phyloP scores from a whole-genome alignment of 1,284 basidiomycete genomes.

The Mycosarcoma maydis region DNA sequence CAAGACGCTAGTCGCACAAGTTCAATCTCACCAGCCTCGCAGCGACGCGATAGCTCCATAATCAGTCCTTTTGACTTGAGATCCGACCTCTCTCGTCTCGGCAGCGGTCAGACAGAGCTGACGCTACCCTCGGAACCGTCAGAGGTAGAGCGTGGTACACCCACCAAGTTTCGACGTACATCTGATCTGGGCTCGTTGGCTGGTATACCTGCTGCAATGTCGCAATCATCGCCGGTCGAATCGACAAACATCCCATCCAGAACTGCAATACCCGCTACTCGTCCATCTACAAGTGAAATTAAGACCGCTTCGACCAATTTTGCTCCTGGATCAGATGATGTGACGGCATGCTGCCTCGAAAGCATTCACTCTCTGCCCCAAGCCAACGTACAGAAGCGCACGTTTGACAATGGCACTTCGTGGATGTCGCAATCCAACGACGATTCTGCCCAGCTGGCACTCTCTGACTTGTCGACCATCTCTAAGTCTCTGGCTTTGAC shows the following conservation, averaged over 20 bases:
- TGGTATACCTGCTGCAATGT: not conserved
- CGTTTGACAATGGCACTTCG: slow-evolving; percentile 14
- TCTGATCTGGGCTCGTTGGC: not conserved
- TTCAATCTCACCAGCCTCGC: slow-evolving; percentile 18
- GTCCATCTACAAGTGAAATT: not conserved
- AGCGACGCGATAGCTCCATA: slow-evolving; percentile 15
- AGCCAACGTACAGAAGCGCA: slow-evolving; percentile 5
- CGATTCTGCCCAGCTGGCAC: slow-evolving; percentile 18
- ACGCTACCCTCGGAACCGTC: slow-evolving; percentile 30
- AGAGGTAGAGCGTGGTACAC: slow-evolving; percentile 11
- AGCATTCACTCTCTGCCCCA: slow-evolving; percentile 38
- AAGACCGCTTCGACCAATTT: not conserved
- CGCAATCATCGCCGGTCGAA: slow-evolving; percentile 11
- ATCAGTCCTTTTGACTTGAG: slow-evolving; percentile 16
- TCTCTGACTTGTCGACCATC: slow-evolving; percentile 20
- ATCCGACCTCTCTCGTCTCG: slow-evolving; percentile 27
- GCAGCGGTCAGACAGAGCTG: slow-evolving; percentile 39
- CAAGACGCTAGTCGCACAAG: slow-evolving; percentile 13
- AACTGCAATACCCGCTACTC: not conserved
- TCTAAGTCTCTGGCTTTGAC: slow-evolving; percentile 33
- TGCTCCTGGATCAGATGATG: slow-evolving; percentile 15
- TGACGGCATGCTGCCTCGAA: slow-evolving; percentile 38
- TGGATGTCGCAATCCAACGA: slow-evolving; percentile 30
- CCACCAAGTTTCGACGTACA: slow-evolving; percentile 15
- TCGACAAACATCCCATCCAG: slow-evolving; percentile 16